Evolutionary conservation across 768 basidiomycete genomes (phyloP), one percentile per base, ranked within the genome.

Genomic region (Tulasnella calospora): DNA sequence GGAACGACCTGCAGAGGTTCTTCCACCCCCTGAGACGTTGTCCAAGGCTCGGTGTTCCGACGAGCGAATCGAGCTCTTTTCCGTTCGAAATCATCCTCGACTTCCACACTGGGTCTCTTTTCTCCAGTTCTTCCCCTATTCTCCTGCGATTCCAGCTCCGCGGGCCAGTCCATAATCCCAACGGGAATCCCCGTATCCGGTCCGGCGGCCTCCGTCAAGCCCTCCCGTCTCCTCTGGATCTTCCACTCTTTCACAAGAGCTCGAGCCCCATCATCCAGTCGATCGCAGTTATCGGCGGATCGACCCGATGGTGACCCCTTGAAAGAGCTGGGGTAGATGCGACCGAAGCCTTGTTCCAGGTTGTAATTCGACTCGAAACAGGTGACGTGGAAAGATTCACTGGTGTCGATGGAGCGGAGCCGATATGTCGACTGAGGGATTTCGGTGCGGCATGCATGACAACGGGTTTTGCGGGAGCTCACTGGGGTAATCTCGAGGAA

Each of bases 331-430:
- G 74, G 74, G 74, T 75, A 75, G 41, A 75, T 75, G 35, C 74
- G 74, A 15, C 74, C 74, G 74, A 75, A 75, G 30, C 41, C 74
- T 55, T 75, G 74, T n/a, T 75, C 74, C 35, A 75, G 74, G 74
- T 75, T 55, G 74, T 47, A 75, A 33, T 23, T 30, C 33, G 47
- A 27, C 51, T 75, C 74, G 27, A 75, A 75, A 51, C 74, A 75
- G 36, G 41, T 35, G 38, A 75, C 74, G 51, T 75, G 74, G 41
- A 55, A 33, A 4, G 74, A 75, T 33, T 38, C 47, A 51, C 55
- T 51, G 4, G 75, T 38, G 55, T 76, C 75, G 55, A 76, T 57
- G 38, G 57, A 38, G 30, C 75, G 51, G 55, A 76, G 75, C n/a
- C 75, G 47, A 61, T 76, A 76, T 40, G 75, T 61, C 36, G 75